Conservation (phyloP, 805 yeast genomes). For the Pichia paraexigua region DNA sequence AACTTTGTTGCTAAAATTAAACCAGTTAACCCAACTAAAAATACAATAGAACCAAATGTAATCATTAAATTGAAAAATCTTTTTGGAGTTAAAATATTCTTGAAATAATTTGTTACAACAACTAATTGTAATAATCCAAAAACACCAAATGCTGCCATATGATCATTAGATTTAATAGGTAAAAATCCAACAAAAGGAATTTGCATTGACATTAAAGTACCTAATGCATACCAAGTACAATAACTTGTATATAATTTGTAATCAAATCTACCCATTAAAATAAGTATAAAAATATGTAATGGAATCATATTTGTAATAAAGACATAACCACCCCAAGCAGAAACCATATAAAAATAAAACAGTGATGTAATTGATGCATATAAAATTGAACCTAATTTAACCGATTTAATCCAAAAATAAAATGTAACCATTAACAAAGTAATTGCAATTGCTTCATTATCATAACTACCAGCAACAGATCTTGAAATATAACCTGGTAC, state of each 20-base stretch:
- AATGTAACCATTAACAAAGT: conserved; percentile 93
- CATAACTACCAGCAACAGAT: conserved; percentile 98
- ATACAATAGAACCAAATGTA: conserved; percentile 49
- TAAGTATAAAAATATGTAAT: conserved; percentile 80
- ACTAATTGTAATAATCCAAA: conserved; percentile 92
- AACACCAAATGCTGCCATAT: conserved; percentile 96
- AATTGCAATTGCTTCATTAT: conserved; percentile 98
- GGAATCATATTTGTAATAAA: conserved; percentile 97
- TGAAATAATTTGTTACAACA: conserved; percentile 76
- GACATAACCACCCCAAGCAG: conserved; percentile 99
- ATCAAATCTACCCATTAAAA: conserved; percentile 90
- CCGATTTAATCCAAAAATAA: conserved; percentile 90
- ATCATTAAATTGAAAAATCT: conserved; percentile 66
- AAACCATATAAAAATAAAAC: conserved; percentile 95
- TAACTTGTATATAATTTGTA: conserved; percentile 81
- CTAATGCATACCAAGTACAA: conserved; percentile 94
- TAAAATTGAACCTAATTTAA: conserved; percentile 82
- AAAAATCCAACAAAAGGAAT: conserved; percentile 97
- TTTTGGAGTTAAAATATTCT: conserved; percentile 58
- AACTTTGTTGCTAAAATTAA: conserved; percentile 75
- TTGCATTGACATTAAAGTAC: conserved; percentile 98
- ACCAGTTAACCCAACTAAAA: conserved; percentile 58
- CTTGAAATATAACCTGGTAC: conserved; percentile 98
- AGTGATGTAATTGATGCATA: conserved; percentile 79
- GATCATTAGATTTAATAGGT: conserved; percentile 95